Conservation (phyloP, 176 grass and related monocot species). For the Coix lacrymajobi region DNA sequence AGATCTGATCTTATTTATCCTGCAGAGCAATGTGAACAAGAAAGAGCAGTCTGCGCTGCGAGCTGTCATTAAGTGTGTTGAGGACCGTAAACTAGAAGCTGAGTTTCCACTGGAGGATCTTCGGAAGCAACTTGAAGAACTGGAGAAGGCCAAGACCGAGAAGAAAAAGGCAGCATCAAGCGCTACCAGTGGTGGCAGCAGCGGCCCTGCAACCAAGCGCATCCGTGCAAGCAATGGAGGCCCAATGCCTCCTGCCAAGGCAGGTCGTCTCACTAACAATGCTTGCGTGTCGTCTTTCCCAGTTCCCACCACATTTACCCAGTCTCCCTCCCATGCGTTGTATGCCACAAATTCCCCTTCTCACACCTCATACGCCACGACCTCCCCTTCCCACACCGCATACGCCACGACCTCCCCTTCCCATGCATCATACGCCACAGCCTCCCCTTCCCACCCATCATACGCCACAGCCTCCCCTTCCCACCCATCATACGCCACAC, state of each 20-base stretch:
- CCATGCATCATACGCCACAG: not conserved
- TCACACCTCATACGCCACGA: conserved; percentile 20
- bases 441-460: conserved; percentile 16
- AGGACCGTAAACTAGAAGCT: conserved; percentile 81
- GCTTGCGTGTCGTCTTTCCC: conserved; percentile 54
- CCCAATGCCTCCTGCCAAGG: conserved; percentile 92
- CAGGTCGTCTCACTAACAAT: conserved; percentile 75
- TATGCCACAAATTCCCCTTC: conserved; percentile 37
- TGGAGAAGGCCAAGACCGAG: conserved; percentile 79
- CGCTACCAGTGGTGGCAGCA: conserved; percentile 35
- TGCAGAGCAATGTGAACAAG: conserved; percentile 66
- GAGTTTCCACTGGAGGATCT: conserved; percentile 69
- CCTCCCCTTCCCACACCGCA: conserved; percentile 17
- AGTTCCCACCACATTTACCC: conserved; percentile 29
- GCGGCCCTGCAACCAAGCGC: conserved; percentile 69
- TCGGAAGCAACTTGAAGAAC: conserved; percentile 74
- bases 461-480: conserved; percentile 20
- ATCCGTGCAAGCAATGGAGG: conserved; percentile 66
- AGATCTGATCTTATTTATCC: conserved; percentile 19
- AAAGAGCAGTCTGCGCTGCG: conserved; percentile 72
- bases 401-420: conserved; percentile 12
- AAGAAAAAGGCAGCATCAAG: conserved; percentile 80
- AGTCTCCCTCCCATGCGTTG: conserved; percentile 49
- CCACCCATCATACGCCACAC: conserved; percentile 9
- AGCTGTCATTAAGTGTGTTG: conserved; percentile 90